Conservation (phyloP, 441 rosid species). For the Erodium chrysanthum region DNA sequence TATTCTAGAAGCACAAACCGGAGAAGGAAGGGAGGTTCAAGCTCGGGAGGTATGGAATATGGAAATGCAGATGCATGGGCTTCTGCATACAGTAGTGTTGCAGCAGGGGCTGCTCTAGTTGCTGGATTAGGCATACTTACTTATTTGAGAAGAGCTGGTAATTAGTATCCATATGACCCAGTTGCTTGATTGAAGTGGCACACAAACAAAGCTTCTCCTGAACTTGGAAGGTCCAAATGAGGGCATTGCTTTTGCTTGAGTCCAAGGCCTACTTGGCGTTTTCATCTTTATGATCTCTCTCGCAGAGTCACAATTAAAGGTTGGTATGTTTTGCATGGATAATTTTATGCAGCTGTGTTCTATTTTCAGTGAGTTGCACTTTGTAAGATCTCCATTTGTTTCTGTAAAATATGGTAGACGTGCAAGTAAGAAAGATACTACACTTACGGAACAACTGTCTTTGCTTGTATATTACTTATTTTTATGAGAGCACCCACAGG, state of each 20-base stretch:
- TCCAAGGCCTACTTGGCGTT: too few relatives aligned
- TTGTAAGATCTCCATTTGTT: too few relatives aligned
- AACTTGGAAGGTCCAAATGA: neutral
- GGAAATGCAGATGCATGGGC: slow-evolving; percentile 73
- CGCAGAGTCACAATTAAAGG: neutral
- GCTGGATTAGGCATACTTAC: slow-evolving; percentile 80
- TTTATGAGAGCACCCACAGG: too few relatives aligned
- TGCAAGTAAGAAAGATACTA: too few relatives aligned
- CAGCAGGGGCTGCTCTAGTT: slow-evolving; percentile 84
- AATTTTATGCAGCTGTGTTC: neutral
- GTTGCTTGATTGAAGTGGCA: too few relatives aligned
- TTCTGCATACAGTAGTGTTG: slow-evolving; percentile 71
- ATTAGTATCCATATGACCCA: slow-evolving; percentile 17
- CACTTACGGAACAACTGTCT: too few relatives aligned
- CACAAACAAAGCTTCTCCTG: neutral
- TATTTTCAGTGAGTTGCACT: too few relatives aligned
- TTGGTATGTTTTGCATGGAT: neutral
- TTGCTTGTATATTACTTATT: too few relatives aligned
- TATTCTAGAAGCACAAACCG: slow-evolving; percentile 36
- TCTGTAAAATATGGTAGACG: too few relatives aligned
- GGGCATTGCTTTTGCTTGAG: neutral
- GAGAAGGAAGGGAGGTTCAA: slow-evolving; percentile 29
- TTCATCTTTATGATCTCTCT: neutral
- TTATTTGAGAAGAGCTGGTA: slow-evolving; percentile 49
- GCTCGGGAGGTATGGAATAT: slow-evolving; percentile 43